Conservation (phyloP, 495 filamentous ascomycete species). For the Corynascus novoguineensis region DNA sequence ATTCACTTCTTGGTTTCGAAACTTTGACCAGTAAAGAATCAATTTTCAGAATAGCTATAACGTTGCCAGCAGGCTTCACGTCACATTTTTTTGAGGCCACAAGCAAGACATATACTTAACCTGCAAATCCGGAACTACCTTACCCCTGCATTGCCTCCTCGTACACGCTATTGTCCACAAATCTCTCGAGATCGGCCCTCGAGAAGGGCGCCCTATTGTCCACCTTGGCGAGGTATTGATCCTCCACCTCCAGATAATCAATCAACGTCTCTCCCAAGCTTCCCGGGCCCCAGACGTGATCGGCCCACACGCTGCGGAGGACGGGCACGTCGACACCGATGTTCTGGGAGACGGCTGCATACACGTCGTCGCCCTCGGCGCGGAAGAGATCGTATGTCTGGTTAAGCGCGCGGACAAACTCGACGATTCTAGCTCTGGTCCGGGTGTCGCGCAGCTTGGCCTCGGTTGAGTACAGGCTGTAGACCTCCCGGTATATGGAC, state of each 20-base stretch:
- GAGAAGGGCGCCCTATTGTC: slow-evolving; percentile 26
- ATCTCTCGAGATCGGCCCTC: slow-evolving; percentile 29
- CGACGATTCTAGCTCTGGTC: slow-evolving; percentile 36
- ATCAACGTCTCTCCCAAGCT: slow-evolving; percentile 32
- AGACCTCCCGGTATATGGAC: slow-evolving; percentile 41
- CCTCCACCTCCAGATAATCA: slow-evolving; percentile 36
- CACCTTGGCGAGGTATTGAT: slow-evolving; percentile 32
- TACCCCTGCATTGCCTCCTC: slow-evolving; percentile 13
- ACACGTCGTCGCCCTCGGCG: slow-evolving; percentile 31
- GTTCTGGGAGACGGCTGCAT: slow-evolving; percentile 23
- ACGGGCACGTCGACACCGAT: slow-evolving; percentile 31
- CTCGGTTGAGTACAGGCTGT: slow-evolving; percentile 37
- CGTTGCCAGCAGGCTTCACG: too few species aligned
- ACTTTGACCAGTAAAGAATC: too few species aligned
- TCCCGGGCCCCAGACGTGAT: slow-evolving; percentile 36
- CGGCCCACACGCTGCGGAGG: slow-evolving; percentile 36
- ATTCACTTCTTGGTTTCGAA: too few species aligned
- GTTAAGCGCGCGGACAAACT: slow-evolving; percentile 35
- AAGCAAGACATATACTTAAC: too few species aligned
- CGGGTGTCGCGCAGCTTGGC: slow-evolving; percentile 33
- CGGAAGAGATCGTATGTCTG: slow-evolving; percentile 33
- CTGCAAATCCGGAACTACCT: neutral
- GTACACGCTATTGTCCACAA: slow-evolving; percentile 31
- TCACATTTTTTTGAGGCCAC: too few species aligned
- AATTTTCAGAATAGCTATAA: too few species aligned